Evolutionary conservation across 306 rosid genomes (phyloP).

Genomic region (Ziziphus jujuba): DNA sequence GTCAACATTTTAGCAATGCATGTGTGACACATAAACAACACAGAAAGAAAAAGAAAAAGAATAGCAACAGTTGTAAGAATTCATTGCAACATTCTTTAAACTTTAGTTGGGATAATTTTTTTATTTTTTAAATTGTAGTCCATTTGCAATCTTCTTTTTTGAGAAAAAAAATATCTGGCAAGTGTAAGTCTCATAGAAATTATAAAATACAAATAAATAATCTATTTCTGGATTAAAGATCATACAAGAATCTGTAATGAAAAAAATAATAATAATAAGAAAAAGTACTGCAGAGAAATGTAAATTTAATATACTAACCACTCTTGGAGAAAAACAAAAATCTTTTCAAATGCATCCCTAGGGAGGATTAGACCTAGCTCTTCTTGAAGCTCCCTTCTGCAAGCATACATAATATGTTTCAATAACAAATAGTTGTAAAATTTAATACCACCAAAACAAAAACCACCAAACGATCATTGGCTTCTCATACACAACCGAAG

Average conservation of each 20-base stretch:
- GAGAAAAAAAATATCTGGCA: too few species aligned
- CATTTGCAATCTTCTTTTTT: too few species aligned
- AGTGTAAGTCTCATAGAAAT: too few species aligned
- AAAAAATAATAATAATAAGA: background rate
- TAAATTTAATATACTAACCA: constrained; percentile 49
- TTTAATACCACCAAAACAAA: background rate
- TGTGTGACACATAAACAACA: background rate
- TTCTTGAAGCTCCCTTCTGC: constrained; percentile 92
- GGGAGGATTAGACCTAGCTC: constrained; percentile 93
- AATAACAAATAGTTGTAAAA: constrained; percentile 4
- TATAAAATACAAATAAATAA: background rate
- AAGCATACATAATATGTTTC: constrained; percentile 24
- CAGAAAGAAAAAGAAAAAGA: background rate
- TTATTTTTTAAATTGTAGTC: too few species aligned
- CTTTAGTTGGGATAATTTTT: too few species aligned
- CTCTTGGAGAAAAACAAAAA: constrained; percentile 73
- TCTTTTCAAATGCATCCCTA: constrained; percentile 79
- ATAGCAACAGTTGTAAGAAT: background rate
- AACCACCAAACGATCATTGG: background rate
- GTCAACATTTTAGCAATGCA: background rate
- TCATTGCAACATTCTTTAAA: background rate
- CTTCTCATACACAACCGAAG: background rate
- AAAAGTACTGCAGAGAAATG: background rate
- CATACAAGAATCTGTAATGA: background rate
- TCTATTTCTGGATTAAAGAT: background rate